Base-by-base conservation (phyloP, 306 rosid genomes). In the Sicyos baderoa region DNA sequence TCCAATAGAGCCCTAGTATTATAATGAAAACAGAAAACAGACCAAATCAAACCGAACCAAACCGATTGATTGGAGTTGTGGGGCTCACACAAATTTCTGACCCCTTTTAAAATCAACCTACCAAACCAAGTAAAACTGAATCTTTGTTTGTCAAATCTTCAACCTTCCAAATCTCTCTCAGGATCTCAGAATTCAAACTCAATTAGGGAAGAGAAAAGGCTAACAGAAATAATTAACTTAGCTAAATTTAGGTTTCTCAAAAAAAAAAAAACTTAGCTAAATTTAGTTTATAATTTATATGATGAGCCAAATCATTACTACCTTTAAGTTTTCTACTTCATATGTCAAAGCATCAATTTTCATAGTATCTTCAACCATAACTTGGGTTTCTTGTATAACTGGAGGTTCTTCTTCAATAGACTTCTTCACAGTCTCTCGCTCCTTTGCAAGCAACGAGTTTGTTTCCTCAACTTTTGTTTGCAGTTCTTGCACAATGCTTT, bases 331-430 rank as follows among this genome's bases (percentile, higher is more conserved):
- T 65, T 80, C 88, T 69, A 94, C 83, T 82, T 88, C 99, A 52
- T 84, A 81, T 73, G 82, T 76, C 74, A 94, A 84, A 37, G 84
- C 81, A 77, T 85, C 85, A 70, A 94, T 82, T 85, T 88, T 94
- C 82, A 85, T 88, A 17, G 95, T 90, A 81, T 94, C 99, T 76
- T 94, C 88, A 75, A 94, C 57, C 59, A 94, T 58, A 63, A 94
- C 89, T 78, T 96, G 97, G 76, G 99, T 94, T 84, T 90, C 99
- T 88, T 90, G 89, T 68, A 94, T 82, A 42, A 94, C 92, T 55
- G 99, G 96, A 60, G 97, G 97, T 64, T 90, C 97, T 79, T 94
- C 99, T 81, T 88, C 82, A 73, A 88, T 81, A 70, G 95, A 95
- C 73, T 88, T 40, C 45, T 29, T 29, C 4, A 90, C 90, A 9